Evolutionary conservation across 306 rosid species (phyloP).

Genomic region (Luffa aegyptiaca): DNA sequence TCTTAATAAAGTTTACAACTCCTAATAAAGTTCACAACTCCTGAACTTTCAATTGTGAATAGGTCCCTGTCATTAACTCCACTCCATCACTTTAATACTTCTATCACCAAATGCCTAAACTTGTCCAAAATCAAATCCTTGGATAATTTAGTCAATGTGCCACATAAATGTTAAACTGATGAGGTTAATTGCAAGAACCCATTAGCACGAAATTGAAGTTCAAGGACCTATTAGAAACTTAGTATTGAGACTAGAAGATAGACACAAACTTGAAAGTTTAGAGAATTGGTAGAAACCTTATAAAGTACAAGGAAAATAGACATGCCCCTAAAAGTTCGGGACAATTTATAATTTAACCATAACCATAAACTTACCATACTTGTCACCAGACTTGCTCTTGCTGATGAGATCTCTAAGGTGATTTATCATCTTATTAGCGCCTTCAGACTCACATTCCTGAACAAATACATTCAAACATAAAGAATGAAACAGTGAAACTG

Average conservation of each 20-base stretch:
- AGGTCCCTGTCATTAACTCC: background rate
- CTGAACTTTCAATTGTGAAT: background rate
- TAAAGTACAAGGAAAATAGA: background rate
- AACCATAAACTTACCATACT: conserved; percentile 46
- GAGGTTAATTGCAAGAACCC: background rate
- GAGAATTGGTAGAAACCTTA: background rate
- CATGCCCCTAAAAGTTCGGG: background rate
- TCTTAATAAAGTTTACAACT: background rate
- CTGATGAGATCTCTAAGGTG: conserved; percentile 55
- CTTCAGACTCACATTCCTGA: conserved; percentile 93
- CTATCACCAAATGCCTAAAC: background rate
- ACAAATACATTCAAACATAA: conserved; percentile 12
- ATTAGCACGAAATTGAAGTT: background rate
- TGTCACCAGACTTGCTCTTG: conserved; percentile 70
- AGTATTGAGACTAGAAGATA: background rate
- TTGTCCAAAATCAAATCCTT: background rate
- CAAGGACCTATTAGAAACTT: background rate
- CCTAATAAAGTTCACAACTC: background rate
- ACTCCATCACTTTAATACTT: background rate
- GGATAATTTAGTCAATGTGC: background rate
- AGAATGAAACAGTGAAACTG: conserved; percentile 3
- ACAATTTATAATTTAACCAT: background rate
- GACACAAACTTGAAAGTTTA: background rate
- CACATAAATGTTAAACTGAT: background rate
- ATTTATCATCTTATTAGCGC: conserved; percentile 76